phyloP scores from a whole-genome alignment of 495 filamentous ascomycete genomes.

The Penicillium pulvis region DNA sequence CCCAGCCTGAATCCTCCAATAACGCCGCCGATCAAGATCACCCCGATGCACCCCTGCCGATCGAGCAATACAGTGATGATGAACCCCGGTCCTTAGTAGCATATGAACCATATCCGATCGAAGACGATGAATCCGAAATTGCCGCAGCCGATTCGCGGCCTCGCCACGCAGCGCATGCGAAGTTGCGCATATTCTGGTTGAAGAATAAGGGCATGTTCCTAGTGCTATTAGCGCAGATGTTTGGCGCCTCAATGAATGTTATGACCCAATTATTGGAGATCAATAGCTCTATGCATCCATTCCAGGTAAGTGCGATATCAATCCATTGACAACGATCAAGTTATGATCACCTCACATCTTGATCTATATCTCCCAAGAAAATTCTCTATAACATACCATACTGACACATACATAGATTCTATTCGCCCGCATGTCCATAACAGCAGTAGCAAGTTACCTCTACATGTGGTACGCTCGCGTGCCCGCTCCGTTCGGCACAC shows the following conservation, averaged over 20 bases:
- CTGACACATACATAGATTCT: constrained; percentile 55
- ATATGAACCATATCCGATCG: constrained; percentile 28
- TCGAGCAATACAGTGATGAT: constrained; percentile 18
- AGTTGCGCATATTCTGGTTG: constrained; percentile 38
- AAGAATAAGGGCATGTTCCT: constrained; percentile 74
- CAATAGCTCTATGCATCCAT: constrained; percentile 74
- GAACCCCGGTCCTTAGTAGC: constrained; percentile 12
- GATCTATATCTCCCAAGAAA: background rate
- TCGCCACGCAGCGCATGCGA: constrained; percentile 31
- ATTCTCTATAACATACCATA: background rate
- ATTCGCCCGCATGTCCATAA: constrained; percentile 83
- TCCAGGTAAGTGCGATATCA: constrained; percentile 57
- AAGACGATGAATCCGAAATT: constrained; percentile 16
- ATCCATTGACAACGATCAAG: background rate
- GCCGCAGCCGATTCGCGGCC: constrained; percentile 13
- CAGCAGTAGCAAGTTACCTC: constrained; percentile 60
- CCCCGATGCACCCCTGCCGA: constrained; percentile 27
- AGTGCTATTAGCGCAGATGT: constrained; percentile 77
- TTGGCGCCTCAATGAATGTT: constrained; percentile 87
- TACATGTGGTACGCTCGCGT: constrained; percentile 77
- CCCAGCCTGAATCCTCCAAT: background rate
- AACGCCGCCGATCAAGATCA: constrained; percentile 2
- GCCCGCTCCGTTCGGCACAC: constrained; percentile 69
- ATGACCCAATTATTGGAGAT: constrained; percentile 77
- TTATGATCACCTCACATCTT: no score